phyloP scores from a whole-genome alignment of 2,329 filamentous ascomycete species.

The Verticillium klebahnii region DNA sequence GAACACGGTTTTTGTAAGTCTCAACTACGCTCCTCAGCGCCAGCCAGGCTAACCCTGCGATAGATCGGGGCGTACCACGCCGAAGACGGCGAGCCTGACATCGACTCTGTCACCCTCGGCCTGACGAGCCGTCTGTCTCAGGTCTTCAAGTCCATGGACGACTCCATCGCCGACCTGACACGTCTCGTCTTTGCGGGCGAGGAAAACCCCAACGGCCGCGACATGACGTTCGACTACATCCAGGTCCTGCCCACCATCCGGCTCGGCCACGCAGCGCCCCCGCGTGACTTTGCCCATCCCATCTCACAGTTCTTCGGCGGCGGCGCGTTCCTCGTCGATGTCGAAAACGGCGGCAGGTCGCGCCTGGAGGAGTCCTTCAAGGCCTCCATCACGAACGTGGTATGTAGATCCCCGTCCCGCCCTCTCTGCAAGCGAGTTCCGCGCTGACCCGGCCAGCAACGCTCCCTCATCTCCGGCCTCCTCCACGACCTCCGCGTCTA shows the following conservation, averaged over 20 bases:
- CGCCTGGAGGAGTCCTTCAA: neutral
- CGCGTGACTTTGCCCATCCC: neutral
- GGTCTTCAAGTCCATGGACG: neutral
- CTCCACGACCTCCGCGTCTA: constrained; percentile 1
- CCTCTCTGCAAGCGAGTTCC: neutral
- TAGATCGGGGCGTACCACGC: neutral
- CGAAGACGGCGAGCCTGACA: neutral
- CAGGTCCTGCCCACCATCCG: neutral
- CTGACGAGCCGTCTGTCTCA: neutral
- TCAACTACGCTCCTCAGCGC: no score
- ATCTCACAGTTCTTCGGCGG: neutral
- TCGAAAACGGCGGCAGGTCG: neutral
- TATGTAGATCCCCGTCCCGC: no score
- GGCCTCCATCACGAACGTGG: neutral
- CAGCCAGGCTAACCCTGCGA: neutral
- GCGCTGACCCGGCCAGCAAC: neutral
- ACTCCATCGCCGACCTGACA: neutral
- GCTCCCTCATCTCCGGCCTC: neutral
- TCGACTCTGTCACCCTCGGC: neutral
- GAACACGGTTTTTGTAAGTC: neutral
- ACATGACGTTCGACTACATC: neutral
- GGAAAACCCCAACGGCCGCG: neutral
- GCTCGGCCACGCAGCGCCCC: neutral
- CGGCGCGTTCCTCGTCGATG: neutral
- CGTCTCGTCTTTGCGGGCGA: neutral